phyloP scores from a whole-genome alignment of 2,329 filamentous ascomycete genomes.

The Fonsecaea pedrosoi region DNA sequence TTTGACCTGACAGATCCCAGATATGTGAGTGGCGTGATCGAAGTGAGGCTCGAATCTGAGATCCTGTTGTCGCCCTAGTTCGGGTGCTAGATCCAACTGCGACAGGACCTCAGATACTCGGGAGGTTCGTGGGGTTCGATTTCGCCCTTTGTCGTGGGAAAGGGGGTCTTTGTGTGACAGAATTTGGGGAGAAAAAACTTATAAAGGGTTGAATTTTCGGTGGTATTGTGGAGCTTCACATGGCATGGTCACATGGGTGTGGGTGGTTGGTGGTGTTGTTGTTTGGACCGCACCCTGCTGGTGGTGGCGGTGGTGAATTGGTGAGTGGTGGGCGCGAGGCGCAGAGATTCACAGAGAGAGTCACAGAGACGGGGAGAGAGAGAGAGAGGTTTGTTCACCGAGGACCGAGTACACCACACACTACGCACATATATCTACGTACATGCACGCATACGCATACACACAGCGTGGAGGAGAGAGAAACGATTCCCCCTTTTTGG shows the following conservation, averaged over 20 bases:
- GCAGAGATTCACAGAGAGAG: too few species aligned
- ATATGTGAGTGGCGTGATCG: too few species aligned
- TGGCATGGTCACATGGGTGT: neutral
- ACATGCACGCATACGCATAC: too few species aligned
- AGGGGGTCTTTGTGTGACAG: conserved; percentile 6
- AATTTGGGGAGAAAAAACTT: neutral
- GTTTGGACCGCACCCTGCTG: neutral
- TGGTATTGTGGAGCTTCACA: neutral
- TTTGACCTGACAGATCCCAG: neutral
- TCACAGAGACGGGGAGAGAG: too few species aligned
- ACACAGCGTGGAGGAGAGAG: too few species aligned
- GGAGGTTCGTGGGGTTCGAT: neutral
- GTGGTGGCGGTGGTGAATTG: neutral
- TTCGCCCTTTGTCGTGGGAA: neutral
- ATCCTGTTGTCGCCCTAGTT: neutral
- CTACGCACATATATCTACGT: too few species aligned
- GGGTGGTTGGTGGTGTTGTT: neutral
- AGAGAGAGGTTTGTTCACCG: too few species aligned
- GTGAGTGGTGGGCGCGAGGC: too few species aligned
- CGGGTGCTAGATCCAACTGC: too few species aligned
- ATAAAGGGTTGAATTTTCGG: neutral
- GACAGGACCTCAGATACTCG: too few species aligned
- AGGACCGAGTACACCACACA: too few species aligned
- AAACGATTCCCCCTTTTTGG: too few species aligned
- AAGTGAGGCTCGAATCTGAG: neutral